phyloP scores from a whole-genome alignment of 2,329 filamentous ascomycete genomes.

The Colletotrichum sp. region DNA sequence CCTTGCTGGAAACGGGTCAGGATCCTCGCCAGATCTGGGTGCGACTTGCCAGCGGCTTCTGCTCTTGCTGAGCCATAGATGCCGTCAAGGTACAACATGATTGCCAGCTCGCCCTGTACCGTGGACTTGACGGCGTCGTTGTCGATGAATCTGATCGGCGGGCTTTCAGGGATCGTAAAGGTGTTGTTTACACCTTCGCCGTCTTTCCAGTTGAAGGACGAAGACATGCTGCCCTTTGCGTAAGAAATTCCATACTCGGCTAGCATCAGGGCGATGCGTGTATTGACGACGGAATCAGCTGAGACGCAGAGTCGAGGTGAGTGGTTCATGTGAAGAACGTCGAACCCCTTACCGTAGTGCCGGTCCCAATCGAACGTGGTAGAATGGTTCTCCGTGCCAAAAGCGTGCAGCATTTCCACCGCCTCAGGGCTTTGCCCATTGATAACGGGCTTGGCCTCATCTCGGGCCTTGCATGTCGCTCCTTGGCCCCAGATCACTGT shows the following conservation, averaged over 20 bases:
- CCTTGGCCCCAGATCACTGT: slow-evolving; percentile 90
- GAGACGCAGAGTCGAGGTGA: slow-evolving; percentile 57
- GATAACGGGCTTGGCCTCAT: slow-evolving; percentile 65
- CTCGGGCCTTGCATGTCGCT: slow-evolving; percentile 70
- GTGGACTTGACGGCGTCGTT: slow-evolving; percentile 53
- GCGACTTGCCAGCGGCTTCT: slow-evolving; percentile 25
- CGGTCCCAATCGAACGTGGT: slow-evolving; percentile 75
- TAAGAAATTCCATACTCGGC: slow-evolving; percentile 51
- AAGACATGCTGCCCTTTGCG: slow-evolving; percentile 48
- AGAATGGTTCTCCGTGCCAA: slow-evolving; percentile 83
- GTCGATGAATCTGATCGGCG: slow-evolving; percentile 57
- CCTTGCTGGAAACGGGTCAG: slow-evolving; percentile 49
- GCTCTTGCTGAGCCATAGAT: slow-evolving; percentile 44
- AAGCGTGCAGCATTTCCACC: slow-evolving; percentile 74
- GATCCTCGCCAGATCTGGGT: slow-evolving; percentile 36
- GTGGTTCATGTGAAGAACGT: slow-evolving; percentile 74
- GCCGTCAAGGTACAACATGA: slow-evolving; percentile 67
- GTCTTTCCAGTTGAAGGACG: slow-evolving; percentile 31
- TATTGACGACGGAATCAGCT: slow-evolving; percentile 50
- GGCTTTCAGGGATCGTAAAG: slow-evolving; percentile 23
- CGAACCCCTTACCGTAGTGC: slow-evolving; percentile 80
- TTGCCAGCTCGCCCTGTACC: slow-evolving; percentile 54
- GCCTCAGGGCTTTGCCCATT: slow-evolving; percentile 73
- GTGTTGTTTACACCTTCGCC: slow-evolving; percentile 2
- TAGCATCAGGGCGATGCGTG: slow-evolving; percentile 55